phyloP scores from a whole-genome alignment of 805 yeast genomes.

The Torulaspora maleeae region DNA sequence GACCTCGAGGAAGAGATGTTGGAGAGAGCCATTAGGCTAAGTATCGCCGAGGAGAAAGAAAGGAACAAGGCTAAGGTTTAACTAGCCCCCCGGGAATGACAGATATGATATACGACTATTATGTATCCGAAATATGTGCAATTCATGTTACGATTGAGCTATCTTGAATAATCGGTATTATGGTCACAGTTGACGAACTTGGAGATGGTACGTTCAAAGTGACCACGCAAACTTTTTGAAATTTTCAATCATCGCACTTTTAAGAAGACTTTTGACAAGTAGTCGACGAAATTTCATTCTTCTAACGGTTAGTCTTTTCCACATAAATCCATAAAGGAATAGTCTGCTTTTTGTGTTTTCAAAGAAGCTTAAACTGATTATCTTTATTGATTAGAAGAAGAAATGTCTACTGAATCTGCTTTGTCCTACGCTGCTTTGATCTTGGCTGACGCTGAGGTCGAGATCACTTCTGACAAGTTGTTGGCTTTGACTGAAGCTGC shows the following conservation, averaged over 20 bases:
- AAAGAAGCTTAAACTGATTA: slow-evolving; percentile 35
- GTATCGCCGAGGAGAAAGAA: slow-evolving; percentile 48
- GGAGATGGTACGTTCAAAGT: slow-evolving; percentile 1
- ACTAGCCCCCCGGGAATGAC: neutral
- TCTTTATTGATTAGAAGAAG: slow-evolving; percentile 28
- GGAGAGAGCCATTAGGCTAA: slow-evolving; percentile 74
- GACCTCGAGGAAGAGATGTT: slow-evolving; percentile 73
- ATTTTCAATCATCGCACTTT: slow-evolving; percentile 5
- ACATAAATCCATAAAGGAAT: slow-evolving; percentile 28
- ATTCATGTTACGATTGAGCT: neutral
- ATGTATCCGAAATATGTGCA: neutral
- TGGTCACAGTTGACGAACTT: neutral
- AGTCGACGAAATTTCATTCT: slow-evolving; percentile 1
- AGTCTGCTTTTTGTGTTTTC: slow-evolving; percentile 31
- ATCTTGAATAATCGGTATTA: slow-evolving; percentile 1
- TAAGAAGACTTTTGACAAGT: neutral
- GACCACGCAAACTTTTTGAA: slow-evolving; percentile 13
- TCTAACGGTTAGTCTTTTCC: neutral
- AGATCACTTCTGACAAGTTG: slow-evolving; percentile 81
- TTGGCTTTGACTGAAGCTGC: slow-evolving; percentile 70
- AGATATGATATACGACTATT: slow-evolving; percentile 2
- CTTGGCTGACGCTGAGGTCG: slow-evolving; percentile 95
- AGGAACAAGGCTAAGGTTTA: slow-evolving; percentile 5
- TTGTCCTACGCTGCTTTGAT: slow-evolving; percentile 98
- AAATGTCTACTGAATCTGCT: slow-evolving; percentile 83